A percentile compares a stretch with the other conserved stretches of the same genome.
Conservation (phyloP, 192 early-diverging fungal species). For the Gigaspora rosea region DNA sequence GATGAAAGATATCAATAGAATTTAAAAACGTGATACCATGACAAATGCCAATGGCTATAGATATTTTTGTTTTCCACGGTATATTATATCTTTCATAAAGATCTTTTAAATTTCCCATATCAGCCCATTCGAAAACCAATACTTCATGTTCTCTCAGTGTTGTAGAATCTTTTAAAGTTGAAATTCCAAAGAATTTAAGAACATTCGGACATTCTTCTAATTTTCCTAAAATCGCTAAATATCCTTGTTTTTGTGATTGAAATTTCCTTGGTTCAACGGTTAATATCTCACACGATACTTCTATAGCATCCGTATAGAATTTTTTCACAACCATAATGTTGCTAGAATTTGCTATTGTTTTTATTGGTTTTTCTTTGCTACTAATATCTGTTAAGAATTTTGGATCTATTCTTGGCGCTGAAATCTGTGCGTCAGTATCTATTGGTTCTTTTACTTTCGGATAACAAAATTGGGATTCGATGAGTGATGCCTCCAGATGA, state of each 20-base stretch:
- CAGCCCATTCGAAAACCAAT: neutral
- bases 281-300: neutral
- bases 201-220: neutral
- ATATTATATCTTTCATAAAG: neutral
- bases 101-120: slow-evolving; percentile 13
- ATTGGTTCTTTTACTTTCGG: no score
- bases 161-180: neutral
- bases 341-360: no score
- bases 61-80: neutral
- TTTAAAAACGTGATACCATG: slow-evolving; percentile 14
- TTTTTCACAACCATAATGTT: no score
- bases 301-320: neutral
- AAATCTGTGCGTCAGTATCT: no score
- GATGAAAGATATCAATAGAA: neutral
- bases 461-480: no score
- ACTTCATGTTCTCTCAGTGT: no score
- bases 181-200: neutral
- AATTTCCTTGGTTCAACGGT: no score
- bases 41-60: neutral
- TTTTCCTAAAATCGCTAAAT: neutral
- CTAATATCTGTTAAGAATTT: no score
- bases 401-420: no score
- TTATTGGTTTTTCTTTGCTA: no score
- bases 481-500: no score
- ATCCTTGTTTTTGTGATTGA: no score